A percentile compares a stretch with the other conserved stretches of the same genome.
These are phyloP conservation scores for Neofusicoccum parvum DNA, from an alignment of 2,329 filamentous ascomycete species.

Conservation along the genomic window DNA sequence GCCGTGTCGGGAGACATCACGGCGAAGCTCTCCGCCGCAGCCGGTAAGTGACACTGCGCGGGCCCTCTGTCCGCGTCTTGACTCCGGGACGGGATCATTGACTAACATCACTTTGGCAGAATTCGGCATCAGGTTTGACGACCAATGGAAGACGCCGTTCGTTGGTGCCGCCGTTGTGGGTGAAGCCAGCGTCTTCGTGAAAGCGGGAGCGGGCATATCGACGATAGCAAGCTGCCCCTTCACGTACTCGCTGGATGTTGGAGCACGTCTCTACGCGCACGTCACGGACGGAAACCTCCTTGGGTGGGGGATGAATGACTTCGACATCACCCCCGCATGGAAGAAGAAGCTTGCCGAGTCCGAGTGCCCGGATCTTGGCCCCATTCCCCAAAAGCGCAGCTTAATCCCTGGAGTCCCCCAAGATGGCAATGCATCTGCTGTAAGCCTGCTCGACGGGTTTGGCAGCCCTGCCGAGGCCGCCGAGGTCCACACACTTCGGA, in stretches of 20 bases:
- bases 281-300: not conserved
- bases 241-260: not conserved
- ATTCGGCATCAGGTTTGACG: not conserved
- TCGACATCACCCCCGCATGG: not conserved
- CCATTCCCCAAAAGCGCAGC: not conserved
- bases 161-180: not conserved
- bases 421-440: not conserved
- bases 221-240: not conserved
- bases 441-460: too few species aligned
- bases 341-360: not conserved
- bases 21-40: not conserved
- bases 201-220: not conserved
- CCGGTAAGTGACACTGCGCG: not conserved
- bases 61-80: too few species aligned
- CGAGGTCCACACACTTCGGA: not conserved
- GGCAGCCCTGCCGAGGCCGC: not conserved
- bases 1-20: not conserved
- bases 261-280: not conserved
- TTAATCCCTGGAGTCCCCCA: not conserved
- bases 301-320: not conserved
- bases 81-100: too few species aligned
- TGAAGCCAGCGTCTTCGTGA: not conserved
- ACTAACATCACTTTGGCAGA: not conserved
- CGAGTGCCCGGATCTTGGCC: not conserved
- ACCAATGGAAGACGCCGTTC: not conserved